Evolutionary conservation across 2,329 filamentous ascomycete genomes (phyloP), one percentile per base, ranked within the genome.

Genomic region (Fusarium sp.): DNA sequence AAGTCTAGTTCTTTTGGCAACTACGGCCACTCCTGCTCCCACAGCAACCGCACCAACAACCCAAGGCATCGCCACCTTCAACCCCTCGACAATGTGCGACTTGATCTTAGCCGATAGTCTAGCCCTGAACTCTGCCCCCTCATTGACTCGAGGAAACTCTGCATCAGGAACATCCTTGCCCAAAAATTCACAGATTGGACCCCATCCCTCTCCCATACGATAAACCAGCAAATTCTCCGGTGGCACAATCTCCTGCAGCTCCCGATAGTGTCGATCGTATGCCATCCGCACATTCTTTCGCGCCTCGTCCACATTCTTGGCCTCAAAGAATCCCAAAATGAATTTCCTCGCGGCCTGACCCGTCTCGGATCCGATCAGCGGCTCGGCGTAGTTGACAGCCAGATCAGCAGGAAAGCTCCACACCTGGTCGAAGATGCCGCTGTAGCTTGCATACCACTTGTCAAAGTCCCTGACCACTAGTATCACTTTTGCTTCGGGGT

Each of bases 121-220:
- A 1, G 56, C 66, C 16, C 63, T 57, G 29, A 79, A 20, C 52
- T 74, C 76, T 3, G 72, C 75, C 9, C 75, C 71, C 66, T 82
- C 80, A 16, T 83, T 83, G 1, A 80, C 73, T 66, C 75, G 75
- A 0, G 81, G 82, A 40, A 83, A 84, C 40, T 77, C 71, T 2
- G 66, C 70, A 5, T 77, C 74, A 0, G 83, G 83, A 14, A 81
- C 69, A 1, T 76, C 70, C 47, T 80, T 81, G 0, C 60, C 82
- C 16, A 85, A 62, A 54, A 85, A 84, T 29, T 76, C 66, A 60
- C 83, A 84, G 9, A 85, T 72, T 4, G 83, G 82, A 18, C 37
- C 79, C 82, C 83, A 84, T 1, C 83, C 83, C 2, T 81, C 75
- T 0, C 72, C 77, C 52, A 83, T 61, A 1, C 67, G 67, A 65